Base-by-base conservation (phyloP, 164 flowering plant species). In the Magnolia officinalis region DNA sequence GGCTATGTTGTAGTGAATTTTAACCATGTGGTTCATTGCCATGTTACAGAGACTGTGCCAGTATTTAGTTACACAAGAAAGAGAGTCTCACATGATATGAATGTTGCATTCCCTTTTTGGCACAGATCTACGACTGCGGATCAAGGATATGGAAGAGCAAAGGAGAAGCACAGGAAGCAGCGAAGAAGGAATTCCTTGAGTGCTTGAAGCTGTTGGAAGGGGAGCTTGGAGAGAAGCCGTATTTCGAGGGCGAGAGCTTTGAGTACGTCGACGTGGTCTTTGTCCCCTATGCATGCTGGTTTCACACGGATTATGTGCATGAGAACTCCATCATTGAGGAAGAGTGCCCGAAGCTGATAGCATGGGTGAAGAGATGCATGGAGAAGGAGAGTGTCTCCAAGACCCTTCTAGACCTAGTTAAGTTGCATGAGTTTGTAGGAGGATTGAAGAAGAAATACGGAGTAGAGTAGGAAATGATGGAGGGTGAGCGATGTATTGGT, bases 371-470 rank as follows among this genome's bases (percentile, higher is more conserved):
- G 19, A 24, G 67, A 26, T 73, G 75, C 55, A 73, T 26, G 67
- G 50, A 73, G 50, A 73, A 50, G 11, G 75, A 59, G 14, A 73
- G 75, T n/a, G 75, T 73, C 11, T 14, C 68, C 21, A 73, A 73
- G 45, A 31, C 50, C 50, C 66, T 73, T 26, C 75, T 50, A 1
- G 68, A 73, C 21, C 67, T 67, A 19, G 14, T 59, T 8, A 59
- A 31, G 64, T 37, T 73, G 10, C 5, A 8, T 61, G 75, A 73
- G 50, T 73, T 59, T 61, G n/a, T 61, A 29, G 75, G n/a, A n/a
- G 7, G 21, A 23, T 18, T 63, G 68, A 59, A 67, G 16, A 68
- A 72, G 70, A 74, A 29, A 16, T 58, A 67, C 13, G 31, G 21
- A 29, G 21, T 59, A 18, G 68, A 20, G 68, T 65, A 65, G 68